These are phyloP conservation scores for Morella rubra DNA, from an alignment of 306 rosid species.

Conservation along the genomic window DNA sequence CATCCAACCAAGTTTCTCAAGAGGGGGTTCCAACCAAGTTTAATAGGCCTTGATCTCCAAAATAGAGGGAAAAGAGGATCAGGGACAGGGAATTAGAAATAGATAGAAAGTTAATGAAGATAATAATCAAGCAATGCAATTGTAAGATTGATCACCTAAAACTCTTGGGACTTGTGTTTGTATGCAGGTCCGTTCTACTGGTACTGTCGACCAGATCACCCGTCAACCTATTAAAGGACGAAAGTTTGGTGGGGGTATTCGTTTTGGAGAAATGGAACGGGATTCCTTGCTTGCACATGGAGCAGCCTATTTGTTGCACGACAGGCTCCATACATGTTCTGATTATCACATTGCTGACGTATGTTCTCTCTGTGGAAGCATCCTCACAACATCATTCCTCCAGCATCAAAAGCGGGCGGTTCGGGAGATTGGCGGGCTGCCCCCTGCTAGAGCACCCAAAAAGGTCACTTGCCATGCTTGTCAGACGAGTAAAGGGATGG, in stretches of 20 bases:
- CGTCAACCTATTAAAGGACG: constrained; percentile 90
- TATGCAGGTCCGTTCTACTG: constrained; percentile 88
- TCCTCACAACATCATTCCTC: constrained; percentile 59
- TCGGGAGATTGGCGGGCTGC: constrained; percentile 58
- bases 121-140: neutral
- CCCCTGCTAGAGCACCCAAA: constrained; percentile 56
- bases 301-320: constrained; percentile 86
- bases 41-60: too few relatives aligned
- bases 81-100: too few relatives aligned
- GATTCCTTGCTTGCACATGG: constrained; percentile 99
- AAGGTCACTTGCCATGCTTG: constrained; percentile 72
- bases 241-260: constrained; percentile 91
- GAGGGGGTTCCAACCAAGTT: too few relatives aligned
- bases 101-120: too few relatives aligned
- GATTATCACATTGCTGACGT: constrained; percentile 93
- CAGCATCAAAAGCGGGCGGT: constrained; percentile 50
- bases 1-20: too few relatives aligned
- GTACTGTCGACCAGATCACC: constrained; percentile 73
- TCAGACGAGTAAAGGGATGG: constrained; percentile 83
- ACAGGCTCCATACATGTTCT: constrained; percentile 88
- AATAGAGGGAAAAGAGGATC: too few relatives aligned
- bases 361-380: constrained; percentile 80
- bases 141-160: constrained; percentile 10
- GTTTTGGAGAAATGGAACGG: constrained; percentile 98
- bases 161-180: neutral